phyloP scores from a whole-genome alignment of 23 red algal species.

The Agarophyton chilense region DNA sequence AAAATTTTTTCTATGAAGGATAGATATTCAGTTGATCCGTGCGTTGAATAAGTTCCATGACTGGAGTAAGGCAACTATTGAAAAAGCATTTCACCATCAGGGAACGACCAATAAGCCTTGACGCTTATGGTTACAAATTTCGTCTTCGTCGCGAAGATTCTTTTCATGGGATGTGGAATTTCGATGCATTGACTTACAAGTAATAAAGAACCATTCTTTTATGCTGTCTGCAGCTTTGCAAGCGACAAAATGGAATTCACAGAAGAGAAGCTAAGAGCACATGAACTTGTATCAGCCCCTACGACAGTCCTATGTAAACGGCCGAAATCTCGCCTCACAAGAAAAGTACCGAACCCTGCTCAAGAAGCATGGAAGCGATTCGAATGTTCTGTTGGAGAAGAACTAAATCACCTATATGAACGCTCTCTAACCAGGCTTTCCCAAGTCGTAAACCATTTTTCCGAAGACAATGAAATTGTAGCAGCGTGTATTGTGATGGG shows the following conservation, averaged over 20 bases:
- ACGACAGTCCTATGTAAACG: constrained; percentile 3
- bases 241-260: neutral
- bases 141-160: no score
- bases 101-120: no score
- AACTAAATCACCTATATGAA: neutral
- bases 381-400: neutral
- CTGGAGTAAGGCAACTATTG: no score
- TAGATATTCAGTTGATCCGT: neutral
- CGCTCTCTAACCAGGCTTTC: neutral
- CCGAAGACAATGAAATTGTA: constrained; percentile 15
- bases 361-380: neutral
- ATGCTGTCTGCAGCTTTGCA: no score
- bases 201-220: no score
- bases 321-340: neutral
- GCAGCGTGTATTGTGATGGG: constrained; percentile 29
- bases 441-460: neutral
- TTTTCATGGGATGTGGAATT: no score
- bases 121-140: no score
- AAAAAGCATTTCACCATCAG: no score
- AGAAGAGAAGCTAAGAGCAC: neutral
- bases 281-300: neutral
- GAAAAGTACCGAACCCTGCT: neutral
- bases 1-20: neutral
- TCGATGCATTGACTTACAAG: no score
- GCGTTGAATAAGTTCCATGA: no score